Percentiles rank a stretch among this genome's conserved stretches.
Conservation (phyloP, 345 rosid species). For the Citrus hindsii region DNA sequence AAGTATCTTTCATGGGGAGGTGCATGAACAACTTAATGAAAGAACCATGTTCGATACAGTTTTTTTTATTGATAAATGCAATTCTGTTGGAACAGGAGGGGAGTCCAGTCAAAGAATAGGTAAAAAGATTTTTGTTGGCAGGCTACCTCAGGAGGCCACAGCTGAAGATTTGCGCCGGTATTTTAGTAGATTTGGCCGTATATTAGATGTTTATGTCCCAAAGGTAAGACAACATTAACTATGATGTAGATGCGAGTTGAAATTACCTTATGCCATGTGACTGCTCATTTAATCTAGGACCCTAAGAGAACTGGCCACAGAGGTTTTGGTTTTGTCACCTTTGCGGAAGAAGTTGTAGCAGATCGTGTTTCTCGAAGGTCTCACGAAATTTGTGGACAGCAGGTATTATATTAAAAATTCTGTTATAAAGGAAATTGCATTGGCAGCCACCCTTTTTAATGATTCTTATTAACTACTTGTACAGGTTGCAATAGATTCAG, state of each 20-base stretch:
- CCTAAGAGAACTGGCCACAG: slow-evolving; percentile 95
- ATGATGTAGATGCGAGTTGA: neutral
- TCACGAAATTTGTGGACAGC: slow-evolving; percentile 97
- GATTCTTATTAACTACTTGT: slow-evolving; percentile 5
- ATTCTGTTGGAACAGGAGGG: slow-evolving; percentile 44
- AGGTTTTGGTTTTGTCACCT: slow-evolving; percentile 95
- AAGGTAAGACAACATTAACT: slow-evolving; percentile 35
- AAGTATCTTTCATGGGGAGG: slow-evolving; percentile 24
- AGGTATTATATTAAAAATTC: slow-evolving; percentile 41
- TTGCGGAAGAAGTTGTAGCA: slow-evolving; percentile 93
- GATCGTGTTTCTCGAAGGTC: slow-evolving; percentile 88
- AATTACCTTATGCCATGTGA: neutral
- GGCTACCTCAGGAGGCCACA: slow-evolving; percentile 96
- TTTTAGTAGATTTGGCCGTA: slow-evolving; percentile 91
- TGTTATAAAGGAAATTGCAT: neutral
- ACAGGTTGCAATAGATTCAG: slow-evolving; percentile 97
- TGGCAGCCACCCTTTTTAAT: neutral
- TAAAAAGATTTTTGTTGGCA: slow-evolving; percentile 91
- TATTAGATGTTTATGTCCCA: slow-evolving; percentile 89
- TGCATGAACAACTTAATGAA: neutral
- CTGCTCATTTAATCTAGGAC: slow-evolving; percentile 43
- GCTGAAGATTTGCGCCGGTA: slow-evolving; percentile 80
- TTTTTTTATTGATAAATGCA: neutral
- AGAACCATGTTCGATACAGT: neutral
- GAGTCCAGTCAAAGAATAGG: slow-evolving; percentile 75